Evolutionary conservation across 371 early-diverging fungal species (phyloP).

Genomic region (Mucor plumbeus): DNA sequence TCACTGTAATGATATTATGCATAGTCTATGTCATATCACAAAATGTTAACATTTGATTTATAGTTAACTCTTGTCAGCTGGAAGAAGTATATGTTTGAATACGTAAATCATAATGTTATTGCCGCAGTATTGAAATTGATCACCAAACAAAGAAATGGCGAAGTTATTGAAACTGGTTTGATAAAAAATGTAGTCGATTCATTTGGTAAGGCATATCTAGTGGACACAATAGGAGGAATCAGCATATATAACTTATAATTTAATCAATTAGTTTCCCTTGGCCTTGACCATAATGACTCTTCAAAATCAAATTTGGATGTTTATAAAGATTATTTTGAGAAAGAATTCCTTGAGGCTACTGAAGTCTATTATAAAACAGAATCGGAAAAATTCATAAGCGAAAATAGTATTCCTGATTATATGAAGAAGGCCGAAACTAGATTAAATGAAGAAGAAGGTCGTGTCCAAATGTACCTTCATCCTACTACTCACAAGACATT

Average conservation of each 20-base stretch:
- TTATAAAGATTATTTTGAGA: conserved; percentile 84
- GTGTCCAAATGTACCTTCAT: conserved; percentile 89
- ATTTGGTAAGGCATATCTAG: conserved; percentile 62
- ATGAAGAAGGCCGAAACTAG: conserved; percentile 92
- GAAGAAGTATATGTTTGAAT: conserved; percentile 85
- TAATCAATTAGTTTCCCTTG: conserved; percentile 69
- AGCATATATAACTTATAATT: not conserved
- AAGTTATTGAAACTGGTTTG: conserved; percentile 84
- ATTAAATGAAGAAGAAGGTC: conserved; percentile 86
- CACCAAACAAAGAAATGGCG: conserved; percentile 87
- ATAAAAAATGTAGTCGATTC: conserved; percentile 91
- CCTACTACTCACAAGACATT: conserved; percentile 79
- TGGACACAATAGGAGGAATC: not conserved
- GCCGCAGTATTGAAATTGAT: conserved; percentile 84
- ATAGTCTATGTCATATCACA: not conserved
- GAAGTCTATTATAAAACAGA: conserved; percentile 87
- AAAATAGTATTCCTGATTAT: conserved; percentile 90
- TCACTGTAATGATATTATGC: conserved; percentile 71
- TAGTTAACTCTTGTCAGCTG: conserved; percentile 87
- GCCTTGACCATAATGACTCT: conserved; percentile 83
- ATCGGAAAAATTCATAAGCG: conserved; percentile 82
- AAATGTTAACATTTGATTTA: not conserved
- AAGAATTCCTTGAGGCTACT: conserved; percentile 79
- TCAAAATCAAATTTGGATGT: conserved; percentile 84
- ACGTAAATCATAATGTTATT: conserved; percentile 79